Evolutionary conservation across 2,329 filamentous ascomycete species (phyloP), one percentile per base, ranked within the genome.

Genomic region (Ophiocordyceps robertsii): DNA sequence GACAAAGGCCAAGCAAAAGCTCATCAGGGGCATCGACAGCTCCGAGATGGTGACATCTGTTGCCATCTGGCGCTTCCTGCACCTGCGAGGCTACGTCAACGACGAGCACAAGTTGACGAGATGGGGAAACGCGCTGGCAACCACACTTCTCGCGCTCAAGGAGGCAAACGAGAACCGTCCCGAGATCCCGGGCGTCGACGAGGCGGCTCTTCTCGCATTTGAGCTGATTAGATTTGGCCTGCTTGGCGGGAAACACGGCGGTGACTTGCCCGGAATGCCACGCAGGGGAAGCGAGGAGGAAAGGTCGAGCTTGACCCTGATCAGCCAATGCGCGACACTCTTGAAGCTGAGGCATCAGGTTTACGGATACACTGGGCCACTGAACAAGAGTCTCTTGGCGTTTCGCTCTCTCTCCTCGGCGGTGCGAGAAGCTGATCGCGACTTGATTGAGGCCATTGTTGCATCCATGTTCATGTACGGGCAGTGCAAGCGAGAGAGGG

Each of bases 291-390:
- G 59, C 57, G 84, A 84, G 4, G 77, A 84, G 35, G 88, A 95
- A 50, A 87, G 84, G 58, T 71, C 75, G 29, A 82, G 82, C 54
- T 79, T 88, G 37, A 73, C 92, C 43, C 72, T 98, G 37, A 80
- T 96, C 53, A 92, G 88, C 51, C 82, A 92, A 33, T 82, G 89
- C 47, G 85, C 89, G 13, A 88, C 84, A 42, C 69, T 96, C 44
- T 75, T 88, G 41, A 86, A 84, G 55, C 70, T 96, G 47, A 77
- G 80, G 29, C 92, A 98, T 59, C 76, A 85, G 52, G 72, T 75
- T 4, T 89, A 90, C 51, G 92, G 92, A 29, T 98, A 95, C 62
- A 95, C 90, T 2, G 92, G 92, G 1, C 90, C 92, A 1, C 72
- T 98, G 1, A 95, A 88, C 68, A 82, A 92, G 61, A 88, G 90